Evolutionary conservation across 2,329 filamentous ascomycete species (phyloP).

Genomic region (Chaetomiaceae sp.): DNA sequence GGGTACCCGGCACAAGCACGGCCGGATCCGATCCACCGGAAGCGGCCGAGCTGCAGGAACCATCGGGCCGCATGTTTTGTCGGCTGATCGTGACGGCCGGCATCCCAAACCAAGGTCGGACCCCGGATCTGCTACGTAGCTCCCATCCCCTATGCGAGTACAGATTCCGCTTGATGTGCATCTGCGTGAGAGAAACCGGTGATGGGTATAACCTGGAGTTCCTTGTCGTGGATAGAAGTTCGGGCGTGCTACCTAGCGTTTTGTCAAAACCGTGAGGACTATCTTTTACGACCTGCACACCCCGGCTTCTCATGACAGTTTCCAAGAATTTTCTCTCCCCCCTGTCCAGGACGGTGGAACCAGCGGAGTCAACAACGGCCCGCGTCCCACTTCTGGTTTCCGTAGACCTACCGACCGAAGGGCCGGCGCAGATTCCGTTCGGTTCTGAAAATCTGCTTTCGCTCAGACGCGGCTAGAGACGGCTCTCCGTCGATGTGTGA

Average conservation of each 20-base stretch:
- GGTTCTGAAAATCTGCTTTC: background rate
- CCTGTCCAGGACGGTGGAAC: background rate
- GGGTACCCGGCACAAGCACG: background rate
- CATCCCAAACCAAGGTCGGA: background rate
- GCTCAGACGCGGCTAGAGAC: background rate
- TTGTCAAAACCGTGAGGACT: no score
- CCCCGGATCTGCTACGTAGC: background rate
- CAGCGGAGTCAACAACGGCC: background rate
- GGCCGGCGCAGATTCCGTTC: no score
- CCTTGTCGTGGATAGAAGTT: no score
- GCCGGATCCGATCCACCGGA: background rate
- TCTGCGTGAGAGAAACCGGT: no score
- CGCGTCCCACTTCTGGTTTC: background rate
- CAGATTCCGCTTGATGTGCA: no score
- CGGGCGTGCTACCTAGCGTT: no score
- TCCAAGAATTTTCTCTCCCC: background rate
- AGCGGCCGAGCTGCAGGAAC: constrained; percentile 7
- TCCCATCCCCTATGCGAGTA: no score
- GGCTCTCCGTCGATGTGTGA: background rate
- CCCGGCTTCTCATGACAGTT: no score
- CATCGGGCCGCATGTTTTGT: constrained; percentile 4
- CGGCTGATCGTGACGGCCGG: background rate
- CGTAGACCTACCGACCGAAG: no score
- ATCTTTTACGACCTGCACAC: no score
- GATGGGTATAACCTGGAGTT: no score